Evolutionary conservation across 345 rosid genomes (phyloP), one percentile per base, ranked within the genome.

Genomic region (Melaleuca alternifolia): DNA sequence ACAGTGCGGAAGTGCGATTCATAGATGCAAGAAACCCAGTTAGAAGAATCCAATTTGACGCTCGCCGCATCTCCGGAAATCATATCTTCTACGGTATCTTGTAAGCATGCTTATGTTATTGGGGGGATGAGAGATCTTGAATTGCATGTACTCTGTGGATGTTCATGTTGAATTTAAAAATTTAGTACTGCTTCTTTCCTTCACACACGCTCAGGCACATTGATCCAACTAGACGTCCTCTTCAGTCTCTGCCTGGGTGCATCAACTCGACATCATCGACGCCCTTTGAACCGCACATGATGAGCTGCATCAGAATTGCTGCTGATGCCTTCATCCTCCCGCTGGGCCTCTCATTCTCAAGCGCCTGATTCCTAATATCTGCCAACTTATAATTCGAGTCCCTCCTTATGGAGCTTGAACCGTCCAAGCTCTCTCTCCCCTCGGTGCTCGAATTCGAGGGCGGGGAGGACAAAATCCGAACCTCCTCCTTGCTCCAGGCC

Each of bases 291-390:
- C 95, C 95, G 86, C 97, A 93, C 51, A 91, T 88, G 84, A 94
- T 89, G 89, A 93, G 75, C 54, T 93, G 94, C 92, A 89, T 92
- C 87, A 94, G 88, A 50, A 91, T 76, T 11, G 76, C 90, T 57
- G 94, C 79, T 30, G 95, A 82, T 48, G 94, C 94, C 89, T 88
- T 94, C 48, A 90, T 89, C 91, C 93, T 92, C 85, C 94, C 93
- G 62, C 92, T 90, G 3, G 89, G 90, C 13, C 53, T 51, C 75
- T 87, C 87, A n/a, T 59, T 88, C 81, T 84, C 94, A 44, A 14
- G 86, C 76, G 88, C 84, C 89, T 87, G 93, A 88, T 89, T 90
- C 87, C 88, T 84, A 11, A 87, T 84, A 61, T 89, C 96, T 77
- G 84, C 87, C 85, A 41, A 41, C 18, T 18, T 71, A 20, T 71